phyloP scores from a whole-genome alignment of 1,139 yeast genomes.

The Geotrichum klebahnii region DNA sequence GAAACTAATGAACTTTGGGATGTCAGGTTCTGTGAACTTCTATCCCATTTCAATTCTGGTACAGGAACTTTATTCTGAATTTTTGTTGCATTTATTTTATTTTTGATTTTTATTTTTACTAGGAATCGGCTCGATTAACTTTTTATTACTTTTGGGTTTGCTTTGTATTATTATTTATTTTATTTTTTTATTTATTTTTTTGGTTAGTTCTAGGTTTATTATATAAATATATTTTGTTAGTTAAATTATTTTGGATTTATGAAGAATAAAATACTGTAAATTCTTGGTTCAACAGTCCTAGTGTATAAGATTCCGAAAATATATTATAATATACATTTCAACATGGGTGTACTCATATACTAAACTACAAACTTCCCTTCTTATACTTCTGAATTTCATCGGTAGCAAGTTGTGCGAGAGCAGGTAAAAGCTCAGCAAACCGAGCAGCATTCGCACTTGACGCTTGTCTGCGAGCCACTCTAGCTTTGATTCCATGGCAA shows the following conservation, averaged over 20 bases:
- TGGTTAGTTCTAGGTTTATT: no score
- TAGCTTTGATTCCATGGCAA: constrained; percentile 64
- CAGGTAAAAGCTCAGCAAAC: constrained; percentile 46
- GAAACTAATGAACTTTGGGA: no score
- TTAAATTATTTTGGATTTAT: constrained; percentile 14
- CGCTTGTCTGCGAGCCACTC: constrained; percentile 56
- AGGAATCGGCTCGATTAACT: no score
- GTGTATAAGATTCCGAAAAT: no score
- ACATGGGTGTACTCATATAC: neutral
- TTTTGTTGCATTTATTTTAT: no score
- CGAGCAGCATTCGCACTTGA: constrained; percentile 54
- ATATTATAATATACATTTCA: neutral
- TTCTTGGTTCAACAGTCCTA: neutral
- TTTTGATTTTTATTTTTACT: no score
- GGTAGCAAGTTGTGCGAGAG: constrained; percentile 43
- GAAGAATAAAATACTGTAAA: neutral
- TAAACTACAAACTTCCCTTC: constrained; percentile 15
- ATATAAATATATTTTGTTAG: constrained; percentile 22
- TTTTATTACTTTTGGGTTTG: neutral
- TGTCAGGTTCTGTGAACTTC: no score
- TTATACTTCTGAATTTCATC: constrained; percentile 26
- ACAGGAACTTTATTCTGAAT: no score
- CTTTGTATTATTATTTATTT: constrained; percentile 6
- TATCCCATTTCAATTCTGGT: no score
- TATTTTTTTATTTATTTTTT: no score